Base-by-base conservation (phyloP, 1,284 basidiomycete genomes). In the Ceratobasidium sp. region DNA sequence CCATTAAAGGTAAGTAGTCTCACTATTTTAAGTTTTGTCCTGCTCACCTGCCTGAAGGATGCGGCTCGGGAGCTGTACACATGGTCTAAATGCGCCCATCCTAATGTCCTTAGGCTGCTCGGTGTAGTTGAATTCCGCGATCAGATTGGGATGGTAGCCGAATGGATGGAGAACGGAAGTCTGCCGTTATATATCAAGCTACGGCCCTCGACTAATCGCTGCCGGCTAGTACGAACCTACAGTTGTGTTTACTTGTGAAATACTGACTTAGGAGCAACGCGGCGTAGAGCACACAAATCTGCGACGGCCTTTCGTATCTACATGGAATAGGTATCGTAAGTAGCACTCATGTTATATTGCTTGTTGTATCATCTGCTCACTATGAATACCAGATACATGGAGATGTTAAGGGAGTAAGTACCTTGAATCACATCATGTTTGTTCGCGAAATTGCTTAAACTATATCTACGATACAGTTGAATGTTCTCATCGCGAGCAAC, bases 81-180 rank as follows among this genome's bases (percentile, higher is more conserved):
- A 3, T 68, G 66, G 66, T 50, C 66, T 6, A 68, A 68, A 26
- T 68, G 66, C 48, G 44, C 50, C 28, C 66, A 68, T n/a, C 46
- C 66, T 9, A 52, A 68, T 54, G 28, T 68, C 6, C 44, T 68
- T 12, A 44, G 23, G 7, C 28, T 68, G 23, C 48, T 68, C 4
- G 66, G 66, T 15, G 40, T 65, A n/a, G 62, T 44, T 7, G n/a
- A 65, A 26, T 71, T 44, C 28, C 54, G 50, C 2, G 40, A 46
- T 13, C 23, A 61, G 54, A 26, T 71, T 23, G 54, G 52, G 4
- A 71, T 71, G 69, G 69, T 71, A 6, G 42, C 69, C 6, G 33
- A 38, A 3, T 71, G 69, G 69, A 61, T 61, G n/a, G 56, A 71
- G n/a, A 59, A 71, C 42, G 69, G 69, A 4, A 23, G 38, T 48